Evolutionary conservation across 768 basidiomycete genomes (phyloP).

Genomic region (Amanita phalloides): DNA sequence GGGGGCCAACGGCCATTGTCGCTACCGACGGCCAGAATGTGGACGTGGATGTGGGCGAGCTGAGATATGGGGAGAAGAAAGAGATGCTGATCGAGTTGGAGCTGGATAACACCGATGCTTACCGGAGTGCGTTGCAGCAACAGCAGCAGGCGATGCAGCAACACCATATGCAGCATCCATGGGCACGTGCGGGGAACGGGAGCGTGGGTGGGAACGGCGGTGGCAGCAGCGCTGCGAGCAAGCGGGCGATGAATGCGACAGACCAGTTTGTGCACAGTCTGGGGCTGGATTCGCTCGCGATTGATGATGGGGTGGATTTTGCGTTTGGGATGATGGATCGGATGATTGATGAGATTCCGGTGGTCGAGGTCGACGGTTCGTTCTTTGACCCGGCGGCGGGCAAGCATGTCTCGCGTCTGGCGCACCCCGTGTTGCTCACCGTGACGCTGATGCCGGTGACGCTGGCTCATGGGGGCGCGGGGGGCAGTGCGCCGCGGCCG

Average conservation of each 20-base stretch:
- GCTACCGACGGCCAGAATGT: constrained; percentile 90
- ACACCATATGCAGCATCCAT: background rate
- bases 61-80: constrained; percentile 92
- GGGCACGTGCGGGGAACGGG: constrained; percentile 9
- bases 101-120: constrained; percentile 66
- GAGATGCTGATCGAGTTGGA: constrained; percentile 98
- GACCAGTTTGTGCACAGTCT: constrained; percentile 83
- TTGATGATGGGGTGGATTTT: constrained; percentile 66
- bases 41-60: constrained; percentile 89
- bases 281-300: constrained; percentile 66
- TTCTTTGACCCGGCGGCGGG: constrained; percentile 86
- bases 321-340: constrained; percentile 90
- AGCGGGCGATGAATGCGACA: constrained; percentile 60
- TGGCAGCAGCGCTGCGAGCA: background rate
- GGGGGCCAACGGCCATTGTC: constrained; percentile 79
- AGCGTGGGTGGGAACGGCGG: constrained; percentile 4
- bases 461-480: background rate
- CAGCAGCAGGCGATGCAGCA: constrained; percentile 10
- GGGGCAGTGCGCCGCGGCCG: constrained; percentile 19
- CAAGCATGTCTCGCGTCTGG: constrained; percentile 80
- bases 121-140: constrained; percentile 21
- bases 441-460: constrained; percentile 74
- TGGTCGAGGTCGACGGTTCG: constrained; percentile 90
- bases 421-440: constrained; percentile 90
- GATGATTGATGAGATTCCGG: constrained; percentile 96